Base-by-base conservation (phyloP, 345 rosid species). In the Populus alba region DNA sequence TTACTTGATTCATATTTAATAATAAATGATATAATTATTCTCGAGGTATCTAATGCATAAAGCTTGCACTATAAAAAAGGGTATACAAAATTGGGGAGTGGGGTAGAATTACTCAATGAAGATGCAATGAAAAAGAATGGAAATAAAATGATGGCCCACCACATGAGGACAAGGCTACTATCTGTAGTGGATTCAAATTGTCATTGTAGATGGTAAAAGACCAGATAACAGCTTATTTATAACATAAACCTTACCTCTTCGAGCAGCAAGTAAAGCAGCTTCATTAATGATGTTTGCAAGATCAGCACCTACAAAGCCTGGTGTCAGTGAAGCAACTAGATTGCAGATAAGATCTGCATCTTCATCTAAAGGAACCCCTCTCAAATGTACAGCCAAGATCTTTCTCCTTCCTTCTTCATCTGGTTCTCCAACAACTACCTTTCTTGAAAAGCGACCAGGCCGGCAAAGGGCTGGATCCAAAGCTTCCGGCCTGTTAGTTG, bases 361-460 rank as follows among this genome's bases (percentile, higher is more conserved):
- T 91, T 95, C 98, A 70, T 91, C 97, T 45, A 96, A 68, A 79
- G 99, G 98, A 71, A 96, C 85, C 29, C 89, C 95, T 86, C 97
- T 90, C 81, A 96, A 82, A 89, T 93, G 99, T 12, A 93, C 87
- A 1, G 97, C 88, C 88, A 96, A 87, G 74, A 96, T 96, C 78
- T 89, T 91, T 81, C 85, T 85, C 83, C 98, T 90, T 47, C 98
- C 99, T 87, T 93, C 97, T 87, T 91, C 91, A 71, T 93, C 92
- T 22, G 99, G 99, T 83, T 93, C 98, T 81, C 95, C 94, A 1
- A 93, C 98, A 73, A 90, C 80, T 20, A 93, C 97, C 81, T 92
- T 96, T 78, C 99, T 90, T 4, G 99, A 96, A 92, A 96, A 96
- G 41, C 99, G 91, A 72, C 99, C 98, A 23, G 99, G 96, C 29